These are phyloP conservation scores for Epichloe uncinata DNA, from an alignment of 2,329 filamentous ascomycete genomes.

Conservation along the genomic window DNA sequence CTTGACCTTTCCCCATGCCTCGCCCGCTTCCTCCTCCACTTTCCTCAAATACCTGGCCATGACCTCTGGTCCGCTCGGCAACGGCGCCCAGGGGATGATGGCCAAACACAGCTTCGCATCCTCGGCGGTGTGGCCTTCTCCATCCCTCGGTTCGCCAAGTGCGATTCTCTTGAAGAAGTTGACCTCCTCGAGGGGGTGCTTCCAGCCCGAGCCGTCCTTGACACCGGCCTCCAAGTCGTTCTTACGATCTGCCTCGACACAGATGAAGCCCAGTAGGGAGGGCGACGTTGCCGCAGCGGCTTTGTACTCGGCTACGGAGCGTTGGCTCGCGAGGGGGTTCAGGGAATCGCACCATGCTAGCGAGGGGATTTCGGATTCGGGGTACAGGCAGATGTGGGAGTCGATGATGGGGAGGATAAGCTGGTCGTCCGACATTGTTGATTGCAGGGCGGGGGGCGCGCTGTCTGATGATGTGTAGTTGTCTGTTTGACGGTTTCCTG, in stretches of 20 bases:
- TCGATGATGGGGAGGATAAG: conserved; percentile 57
- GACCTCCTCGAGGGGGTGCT: conserved; percentile 58
- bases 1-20: conserved; percentile 53
- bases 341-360: conserved; percentile 56
- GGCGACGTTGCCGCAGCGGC: conserved; percentile 26
- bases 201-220: conserved; percentile 44
- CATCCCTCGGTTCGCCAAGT: conserved; percentile 40
- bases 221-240: conserved; percentile 38
- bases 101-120: conserved; percentile 46
- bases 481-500: background rate
- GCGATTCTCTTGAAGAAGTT: conserved; percentile 54
- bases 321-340: conserved; percentile 47
- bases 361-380: conserved; percentile 48
- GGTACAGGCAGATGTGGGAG: conserved; percentile 84
- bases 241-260: conserved; percentile 70
- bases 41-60: conserved; percentile 52
- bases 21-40: conserved; percentile 48
- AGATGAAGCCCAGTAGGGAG: conserved; percentile 57
- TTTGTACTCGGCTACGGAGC: conserved; percentile 51
- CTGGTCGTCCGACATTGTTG: conserved; percentile 24
- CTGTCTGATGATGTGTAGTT: background rate
- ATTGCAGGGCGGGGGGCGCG: background rate
- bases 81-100: conserved; percentile 75
- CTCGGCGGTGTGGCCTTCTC: conserved; percentile 40
- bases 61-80: conserved; percentile 48